phyloP scores from a whole-genome alignment of 495 filamentous ascomycete genomes.

The Neurospora sublineolata region DNA sequence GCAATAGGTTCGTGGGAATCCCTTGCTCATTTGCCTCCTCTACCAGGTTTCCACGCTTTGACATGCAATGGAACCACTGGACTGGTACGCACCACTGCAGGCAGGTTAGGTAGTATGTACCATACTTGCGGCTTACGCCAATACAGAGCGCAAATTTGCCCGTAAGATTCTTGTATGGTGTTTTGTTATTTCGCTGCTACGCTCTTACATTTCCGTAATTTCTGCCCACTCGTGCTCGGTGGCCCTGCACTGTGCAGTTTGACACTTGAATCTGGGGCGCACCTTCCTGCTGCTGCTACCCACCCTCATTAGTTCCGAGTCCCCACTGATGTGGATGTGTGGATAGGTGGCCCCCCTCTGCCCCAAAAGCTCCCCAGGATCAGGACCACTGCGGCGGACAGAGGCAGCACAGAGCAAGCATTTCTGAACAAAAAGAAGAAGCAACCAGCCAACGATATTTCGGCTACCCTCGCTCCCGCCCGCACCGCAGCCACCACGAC shows the following conservation, averaged over 20 bases:
- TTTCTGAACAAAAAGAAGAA: neutral
- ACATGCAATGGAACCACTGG: neutral
- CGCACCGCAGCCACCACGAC: neutral
- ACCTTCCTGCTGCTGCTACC: neutral
- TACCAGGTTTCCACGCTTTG: neutral
- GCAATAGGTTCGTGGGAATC: neutral
- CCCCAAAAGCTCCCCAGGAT: neutral
- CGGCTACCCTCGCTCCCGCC: neutral
- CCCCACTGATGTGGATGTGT: neutral
- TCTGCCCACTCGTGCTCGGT: neutral
- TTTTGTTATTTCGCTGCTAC: neutral
- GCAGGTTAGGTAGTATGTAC: neutral
- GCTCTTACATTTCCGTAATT: neutral
- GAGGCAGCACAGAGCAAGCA: neutral
- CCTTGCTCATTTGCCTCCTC: neutral
- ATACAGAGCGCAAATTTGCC: neutral
- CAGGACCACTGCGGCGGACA: neutral
- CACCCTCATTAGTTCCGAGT: neutral
- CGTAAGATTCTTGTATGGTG: neutral
- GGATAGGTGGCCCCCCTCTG: neutral
- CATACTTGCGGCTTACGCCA: neutral
- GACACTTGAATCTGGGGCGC: neutral
- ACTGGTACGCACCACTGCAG: neutral
- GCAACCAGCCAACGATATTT: neutral
- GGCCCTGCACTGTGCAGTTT: neutral